phyloP scores from a whole-genome alignment of 441 rosid species.

The Syzygium malaccense region DNA sequence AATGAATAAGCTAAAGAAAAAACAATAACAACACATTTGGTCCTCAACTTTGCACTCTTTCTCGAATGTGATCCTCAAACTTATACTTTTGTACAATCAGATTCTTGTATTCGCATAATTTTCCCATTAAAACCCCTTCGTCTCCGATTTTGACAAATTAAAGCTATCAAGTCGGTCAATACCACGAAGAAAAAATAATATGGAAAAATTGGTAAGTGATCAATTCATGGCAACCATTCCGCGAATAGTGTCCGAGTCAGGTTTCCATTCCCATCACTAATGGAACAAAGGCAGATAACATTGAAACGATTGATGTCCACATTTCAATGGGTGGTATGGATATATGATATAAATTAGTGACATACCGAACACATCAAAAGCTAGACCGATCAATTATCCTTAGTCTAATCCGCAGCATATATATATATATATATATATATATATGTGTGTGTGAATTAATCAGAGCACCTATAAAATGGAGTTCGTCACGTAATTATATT shows the following conservation, averaged over 20 bases:
- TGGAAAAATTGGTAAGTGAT: background rate
- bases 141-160: background rate
- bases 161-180: rapidly evolving
- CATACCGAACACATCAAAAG: rapidly evolving
- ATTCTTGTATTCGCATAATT: background rate
- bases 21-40: background rate
- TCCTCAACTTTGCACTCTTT: background rate
- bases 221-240: background rate
- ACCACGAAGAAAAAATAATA: background rate
- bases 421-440: background rate
- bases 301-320: rapidly evolving
- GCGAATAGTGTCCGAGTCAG: background rate
- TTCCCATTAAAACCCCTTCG: background rate
- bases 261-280: background rate
- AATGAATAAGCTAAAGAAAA: background rate
- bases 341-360: background rate
- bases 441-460: background rate
- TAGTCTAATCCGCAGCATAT: background rate
- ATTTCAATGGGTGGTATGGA: background rate
- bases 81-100: background rate
- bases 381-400: background rate
- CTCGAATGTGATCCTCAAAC: background rate
- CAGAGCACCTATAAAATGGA: background rate
- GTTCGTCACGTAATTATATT: background rate
- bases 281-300: background rate